These are phyloP conservation scores for Penicillium canariense DNA, from an alignment of 495 filamentous ascomycete species.

Conservation along the genomic window DNA sequence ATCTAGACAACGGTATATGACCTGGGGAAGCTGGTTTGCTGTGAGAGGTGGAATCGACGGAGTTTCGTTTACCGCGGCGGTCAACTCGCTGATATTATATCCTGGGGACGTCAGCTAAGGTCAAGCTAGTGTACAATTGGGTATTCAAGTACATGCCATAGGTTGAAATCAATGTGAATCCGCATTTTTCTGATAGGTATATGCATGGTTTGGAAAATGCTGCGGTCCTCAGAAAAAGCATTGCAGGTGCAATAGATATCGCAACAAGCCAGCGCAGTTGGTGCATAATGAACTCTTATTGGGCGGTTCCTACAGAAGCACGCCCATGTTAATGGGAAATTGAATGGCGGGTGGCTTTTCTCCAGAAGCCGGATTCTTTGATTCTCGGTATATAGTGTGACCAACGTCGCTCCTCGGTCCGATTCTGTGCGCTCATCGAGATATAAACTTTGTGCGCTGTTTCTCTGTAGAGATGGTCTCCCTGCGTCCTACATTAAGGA, in stretches of 20 bases:
- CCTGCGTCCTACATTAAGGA: conserved; percentile 5
- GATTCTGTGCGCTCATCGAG: no score
- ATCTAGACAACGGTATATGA: conserved; percentile 20
- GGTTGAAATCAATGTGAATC: conserved; percentile 14
- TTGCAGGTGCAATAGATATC: not conserved
- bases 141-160: conserved; percentile 11
- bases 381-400: not conserved
- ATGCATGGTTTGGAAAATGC: conserved; percentile 19
- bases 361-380: not conserved
- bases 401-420: not conserved
- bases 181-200: conserved; percentile 23
- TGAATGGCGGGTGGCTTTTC: not conserved
- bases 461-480: not conserved
- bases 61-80: conserved; percentile 17
- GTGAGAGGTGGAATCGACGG: conserved; percentile 16
- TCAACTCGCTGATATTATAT: conserved; percentile 15
- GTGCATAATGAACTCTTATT: conserved; percentile 7
- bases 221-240: not conserved
- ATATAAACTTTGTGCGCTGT: not conserved
- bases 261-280: not conserved
- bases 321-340: no score
- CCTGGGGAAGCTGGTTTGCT: conserved; percentile 12
- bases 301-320: no score
- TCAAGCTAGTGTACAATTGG: no score
- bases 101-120: no score